A percentile compares a stretch with the other conserved stretches of the same genome.
phyloP scores from a whole-genome alignment of 1,284 basidiomycete species.

The Tylopilus sp. region DNA sequence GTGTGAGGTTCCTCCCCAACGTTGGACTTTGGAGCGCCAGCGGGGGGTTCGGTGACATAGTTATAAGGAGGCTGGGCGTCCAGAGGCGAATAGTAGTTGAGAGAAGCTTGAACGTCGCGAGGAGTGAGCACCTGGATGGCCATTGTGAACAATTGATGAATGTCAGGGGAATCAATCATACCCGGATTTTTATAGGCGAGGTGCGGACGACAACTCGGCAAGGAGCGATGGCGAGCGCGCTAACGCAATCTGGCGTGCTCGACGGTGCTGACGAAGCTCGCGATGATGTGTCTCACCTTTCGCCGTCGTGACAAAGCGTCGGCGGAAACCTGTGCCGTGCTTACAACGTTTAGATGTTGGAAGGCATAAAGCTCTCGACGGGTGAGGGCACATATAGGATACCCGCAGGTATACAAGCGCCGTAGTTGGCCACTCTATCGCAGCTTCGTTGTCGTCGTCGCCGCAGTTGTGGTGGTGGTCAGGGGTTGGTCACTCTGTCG shows the following conservation, averaged over 20 bases:
- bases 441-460: no score
- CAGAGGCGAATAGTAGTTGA: constrained; percentile 30
- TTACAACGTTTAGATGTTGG: no score
- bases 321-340: no score
- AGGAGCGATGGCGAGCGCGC: neutral
- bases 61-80: constrained; percentile 27
- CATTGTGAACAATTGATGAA: constrained; percentile 16
- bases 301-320: no score
- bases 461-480: no score
- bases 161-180: no score
- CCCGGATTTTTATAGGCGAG: constrained; percentile 6
- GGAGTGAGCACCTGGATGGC: constrained; percentile 16
- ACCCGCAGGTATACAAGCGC: no score
- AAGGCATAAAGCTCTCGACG: no score
- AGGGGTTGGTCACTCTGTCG: no score
- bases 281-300: no score
- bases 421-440: no score
- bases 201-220: constrained; percentile 9
- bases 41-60: constrained; percentile 26
- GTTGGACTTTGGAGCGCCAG: constrained; percentile 26
- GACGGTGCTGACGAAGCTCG: constrained; percentile 11
- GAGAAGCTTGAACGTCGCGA: constrained; percentile 28
- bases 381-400: no score
- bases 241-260: neutral
- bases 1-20: constrained; percentile 26